Evolutionary conservation across 768 basidiomycete species (phyloP).

Genomic region (Trametes cubensis): DNA sequence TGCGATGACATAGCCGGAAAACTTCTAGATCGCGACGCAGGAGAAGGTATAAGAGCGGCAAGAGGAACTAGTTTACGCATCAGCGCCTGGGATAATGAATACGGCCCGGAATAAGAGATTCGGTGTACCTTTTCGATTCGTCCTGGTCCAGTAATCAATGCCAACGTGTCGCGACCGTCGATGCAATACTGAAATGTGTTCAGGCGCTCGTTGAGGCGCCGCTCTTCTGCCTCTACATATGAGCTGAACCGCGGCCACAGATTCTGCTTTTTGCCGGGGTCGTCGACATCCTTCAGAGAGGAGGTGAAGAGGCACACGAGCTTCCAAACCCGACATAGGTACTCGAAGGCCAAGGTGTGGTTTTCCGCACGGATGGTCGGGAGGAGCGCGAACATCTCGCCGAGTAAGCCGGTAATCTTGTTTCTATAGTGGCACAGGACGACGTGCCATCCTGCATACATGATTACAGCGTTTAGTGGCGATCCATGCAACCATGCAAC

Average conservation of each 20-base stretch:
- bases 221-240: constrained; percentile 26
- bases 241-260: too few species aligned
- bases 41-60: too few species aligned
- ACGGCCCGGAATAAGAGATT: background rate
- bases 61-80: background rate
- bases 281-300: constrained; percentile 13
- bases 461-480: constrained; percentile 12
- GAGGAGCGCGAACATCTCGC: constrained; percentile 20
- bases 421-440: constrained; percentile 4
- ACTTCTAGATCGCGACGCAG: too few species aligned
- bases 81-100: background rate
- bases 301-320: background rate
- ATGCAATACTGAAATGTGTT: constrained; percentile 34
- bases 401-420: constrained; percentile 19
- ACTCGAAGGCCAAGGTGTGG: constrained; percentile 27
- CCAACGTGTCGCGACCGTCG: constrained; percentile 34
- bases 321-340: constrained; percentile 23
- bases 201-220: constrained; percentile 30
- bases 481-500: constrained; percentile 28
- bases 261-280: too few species aligned
- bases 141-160: constrained; percentile 34
- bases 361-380: constrained; percentile 15
- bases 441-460: too few species aligned
- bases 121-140: constrained; percentile 36
- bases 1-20: constrained; percentile 32